These are phyloP conservation scores for Linum lewisii DNA, from an alignment of 345 rosid species.

Conservation along the genomic window DNA sequence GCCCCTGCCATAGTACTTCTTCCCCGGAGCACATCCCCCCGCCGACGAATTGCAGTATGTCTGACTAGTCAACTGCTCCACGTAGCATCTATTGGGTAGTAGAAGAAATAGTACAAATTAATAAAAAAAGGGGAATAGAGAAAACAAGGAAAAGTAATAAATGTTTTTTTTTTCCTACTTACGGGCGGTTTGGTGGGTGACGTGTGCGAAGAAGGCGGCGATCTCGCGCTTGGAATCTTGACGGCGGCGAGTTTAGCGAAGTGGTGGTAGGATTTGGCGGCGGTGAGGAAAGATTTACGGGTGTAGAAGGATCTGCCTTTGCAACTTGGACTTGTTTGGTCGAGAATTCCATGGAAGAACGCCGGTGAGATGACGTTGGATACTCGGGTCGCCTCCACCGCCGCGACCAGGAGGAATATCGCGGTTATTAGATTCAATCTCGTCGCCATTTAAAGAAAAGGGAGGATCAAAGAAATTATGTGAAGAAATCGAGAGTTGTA, in stretches of 20 bases:
- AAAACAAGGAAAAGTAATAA: too few species aligned
- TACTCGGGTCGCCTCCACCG: too few species aligned
- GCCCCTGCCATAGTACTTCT: slow-evolving; percentile 1
- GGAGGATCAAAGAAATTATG: too few species aligned
- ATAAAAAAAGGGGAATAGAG: not conserved
- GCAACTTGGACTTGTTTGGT: not conserved
- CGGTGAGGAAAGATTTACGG: not conserved
- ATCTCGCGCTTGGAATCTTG: not conserved
- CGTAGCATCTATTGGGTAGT: not conserved
- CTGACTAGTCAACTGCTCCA: not conserved
- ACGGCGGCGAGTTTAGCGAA: not conserved
- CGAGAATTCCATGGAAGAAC: not conserved
- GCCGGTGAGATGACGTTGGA: not conserved
- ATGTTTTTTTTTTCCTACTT: not conserved
- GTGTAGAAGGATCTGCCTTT: not conserved
- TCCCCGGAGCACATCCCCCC: not conserved
- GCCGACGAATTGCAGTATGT: not conserved
- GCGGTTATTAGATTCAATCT: too few species aligned
- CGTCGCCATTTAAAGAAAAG: too few species aligned
- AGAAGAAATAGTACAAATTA: not conserved
- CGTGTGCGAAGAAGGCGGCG: not conserved
- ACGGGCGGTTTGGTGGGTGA: not conserved
- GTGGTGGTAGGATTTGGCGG: not conserved
- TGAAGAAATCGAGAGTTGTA: too few species aligned
- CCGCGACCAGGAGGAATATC: too few species aligned